Evolutionary conservation across 352 stramenopile species (phyloP).

Genomic region (Phytopythium chamaehyphon): DNA sequence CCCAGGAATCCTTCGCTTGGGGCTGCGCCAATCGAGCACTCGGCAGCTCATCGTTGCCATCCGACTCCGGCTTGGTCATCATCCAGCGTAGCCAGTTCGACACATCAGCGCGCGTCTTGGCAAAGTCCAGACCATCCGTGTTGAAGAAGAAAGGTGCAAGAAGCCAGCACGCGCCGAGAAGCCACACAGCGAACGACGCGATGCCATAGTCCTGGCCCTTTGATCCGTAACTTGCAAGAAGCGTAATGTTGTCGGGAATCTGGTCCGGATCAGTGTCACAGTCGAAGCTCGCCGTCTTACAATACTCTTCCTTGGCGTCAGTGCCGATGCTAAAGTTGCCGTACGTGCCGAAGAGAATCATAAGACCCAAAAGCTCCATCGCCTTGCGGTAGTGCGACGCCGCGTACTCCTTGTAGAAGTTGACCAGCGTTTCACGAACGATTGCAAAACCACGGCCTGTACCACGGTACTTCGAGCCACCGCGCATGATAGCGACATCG

Average conservation of each 20-base stretch:
- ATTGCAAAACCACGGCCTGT: constrained; percentile 85
- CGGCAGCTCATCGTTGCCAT: constrained; percentile 38
- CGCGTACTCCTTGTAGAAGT: constrained; percentile 86
- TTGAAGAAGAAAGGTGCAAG: constrained; percentile 87
- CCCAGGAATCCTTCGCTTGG: constrained; percentile 51
- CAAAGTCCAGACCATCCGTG: constrained; percentile 82
- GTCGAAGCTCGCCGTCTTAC: constrained; percentile 38
- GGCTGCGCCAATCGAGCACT: constrained; percentile 21
- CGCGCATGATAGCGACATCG: constrained; percentile 82
- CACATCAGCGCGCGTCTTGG: constrained; percentile 83
- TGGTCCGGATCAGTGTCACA: constrained; percentile 45
- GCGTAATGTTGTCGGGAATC: constrained; percentile 65
- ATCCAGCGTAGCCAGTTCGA: constrained; percentile 81
- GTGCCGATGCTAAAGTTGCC: constrained; percentile 79
- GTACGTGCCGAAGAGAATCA: constrained; percentile 79
- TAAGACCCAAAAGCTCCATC: constrained; percentile 71
- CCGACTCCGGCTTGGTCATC: constrained; percentile 49
- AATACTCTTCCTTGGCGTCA: constrained; percentile 49
- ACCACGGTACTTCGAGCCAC: constrained; percentile 82
- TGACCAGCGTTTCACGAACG: constrained; percentile 77
- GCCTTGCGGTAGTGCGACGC: constrained; percentile 81
- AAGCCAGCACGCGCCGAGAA: constrained; percentile 77
- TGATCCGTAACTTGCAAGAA: constrained; percentile 72
- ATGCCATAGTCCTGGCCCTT: constrained; percentile 87
- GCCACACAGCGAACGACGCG: constrained; percentile 85